phyloP scores from a whole-genome alignment of 371 early-diverging fungal species.

The Choanephora cucurbitarum region DNA sequence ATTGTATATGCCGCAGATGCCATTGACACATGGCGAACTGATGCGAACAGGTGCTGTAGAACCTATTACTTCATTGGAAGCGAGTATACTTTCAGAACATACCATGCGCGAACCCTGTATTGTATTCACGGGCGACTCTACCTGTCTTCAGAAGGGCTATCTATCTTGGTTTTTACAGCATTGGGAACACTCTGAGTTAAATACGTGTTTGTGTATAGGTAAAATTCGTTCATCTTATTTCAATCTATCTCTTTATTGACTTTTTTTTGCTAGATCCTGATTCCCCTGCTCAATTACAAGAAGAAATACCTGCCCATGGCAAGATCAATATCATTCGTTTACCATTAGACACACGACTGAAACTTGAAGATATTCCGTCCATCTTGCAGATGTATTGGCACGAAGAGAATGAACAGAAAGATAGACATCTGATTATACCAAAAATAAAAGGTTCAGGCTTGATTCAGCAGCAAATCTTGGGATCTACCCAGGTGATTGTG shows the following conservation, averaged over 20 bases:
- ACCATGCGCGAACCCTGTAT: slow-evolving; percentile 61
- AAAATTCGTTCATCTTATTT: background rate
- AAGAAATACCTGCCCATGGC: slow-evolving; percentile 12
- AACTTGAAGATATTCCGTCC: slow-evolving; percentile 23
- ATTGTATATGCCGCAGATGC: slow-evolving; percentile 58
- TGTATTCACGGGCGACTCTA: slow-evolving; percentile 63
- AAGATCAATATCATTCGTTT: slow-evolving; percentile 25
- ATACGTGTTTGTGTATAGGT: slow-evolving; percentile 38
- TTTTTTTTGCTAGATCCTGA: slow-evolving; percentile 19
- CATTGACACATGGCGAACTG: slow-evolving; percentile 57
- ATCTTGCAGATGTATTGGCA: slow-evolving; percentile 22
- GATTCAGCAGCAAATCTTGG: slow-evolving; percentile 20
- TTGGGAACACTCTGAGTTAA: slow-evolving; percentile 29
- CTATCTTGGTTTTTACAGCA: slow-evolving; percentile 36
- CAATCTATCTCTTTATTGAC: background rate
- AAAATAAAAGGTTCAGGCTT: slow-evolving; percentile 27
- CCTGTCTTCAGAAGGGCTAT: slow-evolving; percentile 28
- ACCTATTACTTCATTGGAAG: slow-evolving; percentile 36
- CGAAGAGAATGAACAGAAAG: background rate
- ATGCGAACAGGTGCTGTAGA: slow-evolving; percentile 43
- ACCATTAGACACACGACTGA: slow-evolving; percentile 33
- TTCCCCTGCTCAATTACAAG: slow-evolving; percentile 6
- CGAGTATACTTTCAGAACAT: slow-evolving; percentile 39
- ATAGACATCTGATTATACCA: slow-evolving; percentile 29
- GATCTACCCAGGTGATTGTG: slow-evolving; percentile 19